Percentiles rank a stretch among this genome's conserved stretches.
These are phyloP conservation scores for Pilasporangium apinafurcum DNA, from an alignment of 352 stramenopile genomes.

Conservation along the genomic window DNA sequence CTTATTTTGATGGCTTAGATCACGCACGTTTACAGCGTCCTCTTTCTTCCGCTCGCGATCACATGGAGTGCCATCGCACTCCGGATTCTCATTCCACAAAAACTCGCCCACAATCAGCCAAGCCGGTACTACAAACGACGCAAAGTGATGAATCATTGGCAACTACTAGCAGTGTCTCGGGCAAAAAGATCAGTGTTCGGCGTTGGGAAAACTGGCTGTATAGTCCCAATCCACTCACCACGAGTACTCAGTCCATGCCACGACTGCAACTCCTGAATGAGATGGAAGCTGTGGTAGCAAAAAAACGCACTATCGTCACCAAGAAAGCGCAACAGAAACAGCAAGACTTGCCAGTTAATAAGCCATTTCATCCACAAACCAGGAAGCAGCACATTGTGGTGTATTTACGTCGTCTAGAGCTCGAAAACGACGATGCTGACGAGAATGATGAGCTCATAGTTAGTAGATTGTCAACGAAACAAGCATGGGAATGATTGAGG, in stretches of 20 bases:
- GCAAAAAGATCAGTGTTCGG: slow-evolving; percentile 18
- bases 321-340: neutral
- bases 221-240: slow-evolving; percentile 12
- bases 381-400: slow-evolving; percentile 22
- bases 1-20: too few relatives aligned
- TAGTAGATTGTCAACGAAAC: too few relatives aligned
- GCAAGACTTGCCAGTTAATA: too few relatives aligned
- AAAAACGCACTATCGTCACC: neutral
- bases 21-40: too few relatives aligned
- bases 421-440: slow-evolving; percentile 5
- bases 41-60: slow-evolving; percentile 15
- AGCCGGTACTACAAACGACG: slow-evolving; percentile 21
- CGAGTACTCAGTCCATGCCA: slow-evolving; percentile 14
- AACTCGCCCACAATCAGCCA: slow-evolving; percentile 40
- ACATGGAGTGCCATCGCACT: neutral
- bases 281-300: neutral
- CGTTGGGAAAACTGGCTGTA: slow-evolving; percentile 27
- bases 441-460: neutral
- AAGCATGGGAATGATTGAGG: too few relatives aligned
- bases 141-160: neutral
- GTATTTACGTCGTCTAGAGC: slow-evolving; percentile 27
- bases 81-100: neutral
- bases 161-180: neutral
- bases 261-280: slow-evolving; percentile 4
- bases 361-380: too few relatives aligned